phyloP scores from a whole-genome alignment of 768 basidiomycete species.

The Termitomyces sp. region DNA sequence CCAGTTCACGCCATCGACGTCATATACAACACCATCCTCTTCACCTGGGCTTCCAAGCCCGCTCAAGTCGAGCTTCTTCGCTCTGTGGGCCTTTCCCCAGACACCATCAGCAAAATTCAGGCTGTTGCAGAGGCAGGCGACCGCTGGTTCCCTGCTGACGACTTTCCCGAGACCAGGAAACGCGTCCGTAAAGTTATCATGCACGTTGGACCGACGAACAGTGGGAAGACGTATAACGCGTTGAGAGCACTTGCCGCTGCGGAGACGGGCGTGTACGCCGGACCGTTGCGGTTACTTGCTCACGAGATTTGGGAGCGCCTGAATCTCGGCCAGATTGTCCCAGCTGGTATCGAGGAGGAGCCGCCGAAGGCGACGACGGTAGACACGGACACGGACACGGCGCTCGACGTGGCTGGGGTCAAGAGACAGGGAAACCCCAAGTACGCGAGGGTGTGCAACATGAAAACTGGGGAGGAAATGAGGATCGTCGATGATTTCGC shows the following conservation, averaged over 20 bases:
- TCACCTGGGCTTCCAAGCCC: slow-evolving; percentile 47
- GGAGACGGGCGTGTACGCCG: slow-evolving; percentile 75
- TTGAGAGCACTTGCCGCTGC: slow-evolving; percentile 84
- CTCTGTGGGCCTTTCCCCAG: slow-evolving; percentile 20
- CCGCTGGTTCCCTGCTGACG: slow-evolving; percentile 44
- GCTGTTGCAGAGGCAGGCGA: slow-evolving; percentile 34
- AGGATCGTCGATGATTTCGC: slow-evolving; percentile 59
- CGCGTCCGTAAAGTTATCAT: slow-evolving; percentile 79
- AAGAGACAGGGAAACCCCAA: slow-evolving; percentile 37
- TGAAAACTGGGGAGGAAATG: slow-evolving; percentile 90
- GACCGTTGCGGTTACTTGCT: slow-evolving; percentile 88
- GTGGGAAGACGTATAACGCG: slow-evolving; percentile 94
- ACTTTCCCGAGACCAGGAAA: slow-evolving; percentile 48
- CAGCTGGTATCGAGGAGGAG: slow-evolving; percentile 53
- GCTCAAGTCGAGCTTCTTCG: slow-evolving; percentile 19
- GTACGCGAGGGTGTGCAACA: slow-evolving; percentile 70
- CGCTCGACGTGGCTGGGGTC: slow-evolving; percentile 28
- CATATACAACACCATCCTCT: slow-evolving; percentile 51
- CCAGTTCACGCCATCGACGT: slow-evolving; percentile 33
- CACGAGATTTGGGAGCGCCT: slow-evolving; percentile 93
- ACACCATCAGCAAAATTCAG: slow-evolving; percentile 35
- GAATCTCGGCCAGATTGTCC: slow-evolving; percentile 86
- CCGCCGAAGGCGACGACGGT: slow-evolving; percentile 24
- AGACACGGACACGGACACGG: slow-evolving; percentile 30
- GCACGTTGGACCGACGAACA: slow-evolving; percentile 98